Evolutionary conservation across 257 asterid species (phyloP).

Genomic region (Rehmannia glutinosa): DNA sequence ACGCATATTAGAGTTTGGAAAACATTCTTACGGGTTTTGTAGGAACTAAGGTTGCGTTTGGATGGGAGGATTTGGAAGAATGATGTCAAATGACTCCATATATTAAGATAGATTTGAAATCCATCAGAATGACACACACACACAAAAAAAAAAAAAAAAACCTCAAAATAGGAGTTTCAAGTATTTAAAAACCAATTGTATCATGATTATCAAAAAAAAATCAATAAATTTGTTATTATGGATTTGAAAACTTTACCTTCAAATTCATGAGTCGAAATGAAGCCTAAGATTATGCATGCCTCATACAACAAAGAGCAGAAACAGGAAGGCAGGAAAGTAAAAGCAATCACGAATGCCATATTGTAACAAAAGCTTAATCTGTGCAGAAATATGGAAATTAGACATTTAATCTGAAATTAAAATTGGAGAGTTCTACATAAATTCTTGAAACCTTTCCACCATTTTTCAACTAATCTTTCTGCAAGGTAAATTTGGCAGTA

Average conservation of each 20-base stretch:
- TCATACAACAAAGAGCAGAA: not conserved
- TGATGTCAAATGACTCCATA: too few relatives aligned
- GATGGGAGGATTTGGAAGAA: too few relatives aligned
- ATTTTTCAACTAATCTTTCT: not conserved
- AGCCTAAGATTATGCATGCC: not conserved
- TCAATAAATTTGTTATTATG: too few relatives aligned
- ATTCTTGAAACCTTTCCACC: not conserved
- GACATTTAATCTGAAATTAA: not conserved
- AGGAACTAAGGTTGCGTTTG: too few relatives aligned
- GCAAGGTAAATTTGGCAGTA: not conserved
- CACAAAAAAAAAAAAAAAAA: too few relatives aligned
- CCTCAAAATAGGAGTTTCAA: too few relatives aligned
- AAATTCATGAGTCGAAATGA: too few relatives aligned
- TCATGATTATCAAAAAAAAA: too few relatives aligned
- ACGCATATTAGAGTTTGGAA: not conserved
- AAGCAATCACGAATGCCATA: not conserved
- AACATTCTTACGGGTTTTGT: not conserved
- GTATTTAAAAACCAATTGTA: too few relatives aligned
- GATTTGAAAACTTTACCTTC: too few relatives aligned
- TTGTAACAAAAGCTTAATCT: not conserved
- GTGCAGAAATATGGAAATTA: not conserved
- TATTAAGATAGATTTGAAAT: too few relatives aligned
- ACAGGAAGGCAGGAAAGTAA: not conserved
- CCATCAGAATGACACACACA: too few relatives aligned
- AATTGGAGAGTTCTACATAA: not conserved